Base-by-base conservation (phyloP, 768 basidiomycete species). In the Saitozyma podzolica region DNA sequence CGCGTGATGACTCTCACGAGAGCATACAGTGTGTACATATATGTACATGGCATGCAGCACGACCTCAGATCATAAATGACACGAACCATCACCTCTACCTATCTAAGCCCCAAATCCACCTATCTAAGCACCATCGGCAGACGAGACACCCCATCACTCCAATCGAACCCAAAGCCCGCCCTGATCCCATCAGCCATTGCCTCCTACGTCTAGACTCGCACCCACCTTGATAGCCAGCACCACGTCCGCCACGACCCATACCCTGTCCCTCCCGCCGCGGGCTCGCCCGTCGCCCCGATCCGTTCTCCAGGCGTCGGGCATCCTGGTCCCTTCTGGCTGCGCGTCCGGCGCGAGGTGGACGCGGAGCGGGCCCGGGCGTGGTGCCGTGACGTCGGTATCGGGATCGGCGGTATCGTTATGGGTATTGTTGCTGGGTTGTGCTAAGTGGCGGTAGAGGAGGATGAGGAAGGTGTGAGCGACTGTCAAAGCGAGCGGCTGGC, bases 221-320 rank as follows among this genome's bases (percentile, higher is more conserved):
- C 75, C 61, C 59, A 72, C 75, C 65, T 78, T 76, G 67, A 76
- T 57, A 47, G 68, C 65, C 41, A 78, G 42, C 6, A 72, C 72
- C 51, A 78, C 65, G 56, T 73, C 72, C 16, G 67, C 62, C 8
- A 72, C 58, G 29, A 72, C 59, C 73, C 74, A 71, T 19, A 74
- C 58, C 48, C 63, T 64, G 56, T 72, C 72, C 56, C 67, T 62
- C 29, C 75, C 72, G 9, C 53, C 40, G 39, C 74, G 59, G 3
- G 58, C 69, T 9, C 74, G 40, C 13, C 70, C 69, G 54, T 72
- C 75, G 17, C 66, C 53, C 0, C 58, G 64, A 17, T 45, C 51
- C 37, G 14, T 16, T 17, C n/a, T 40, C 76, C 76, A 73, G 1
- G 11, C 37, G 7, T 58, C 59, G 7, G 76, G 76, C 16, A 73